Evolutionary conservation across 2,329 filamentous ascomycete genomes (phyloP), one percentile per base, ranked within the genome.

Genomic region (Colletotrichum sp.): DNA sequence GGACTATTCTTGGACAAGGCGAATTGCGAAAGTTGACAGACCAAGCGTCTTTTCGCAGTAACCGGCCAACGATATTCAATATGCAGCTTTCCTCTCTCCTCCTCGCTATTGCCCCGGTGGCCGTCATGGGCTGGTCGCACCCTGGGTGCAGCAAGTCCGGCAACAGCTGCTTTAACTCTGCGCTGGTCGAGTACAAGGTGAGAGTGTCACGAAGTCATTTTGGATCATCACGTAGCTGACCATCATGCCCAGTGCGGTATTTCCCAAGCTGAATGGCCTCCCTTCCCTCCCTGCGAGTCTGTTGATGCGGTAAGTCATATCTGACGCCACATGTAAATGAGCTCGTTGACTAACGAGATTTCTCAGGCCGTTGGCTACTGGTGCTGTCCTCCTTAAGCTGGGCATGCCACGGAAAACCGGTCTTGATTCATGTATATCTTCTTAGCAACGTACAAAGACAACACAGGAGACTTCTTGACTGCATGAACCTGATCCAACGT

Each of bases 351-450:
- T 61, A 13, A 21, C 6, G 18, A 13, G 0, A 32, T 16, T 1
- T 34, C 15, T 34, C 16, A 61, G 28, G 28, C 30, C 13, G 16
- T n/a, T 3, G 30, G 58, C 16, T 61, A 34, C 28, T 61, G 58
- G 58, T 61, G 58, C 58, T 61, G 26, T 6, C 58, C 58, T 32
- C 58, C 58, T 61, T 61, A 61, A 4, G 9, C n/a, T 61, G n/a
- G 0, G 0, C n/a, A 32, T 2, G 7, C 0, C 5, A 57, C 1
- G 5, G 18, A 18, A 2, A n/a, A n/a, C 0, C 16, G 24, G 10
- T 0, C 12, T 32, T 34, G 15, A n/a, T 21, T 30, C n/a, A 12
- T 61, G 18, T 24, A 21, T 9, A 28, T 18, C 15, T 28, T 28
- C 6, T 4, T 28, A 18, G 0, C 6, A 58, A 18, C 13, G 24